Base-by-base conservation (phyloP, 2,329 filamentous ascomycete species). In the Nectriaceae sp. region DNA sequence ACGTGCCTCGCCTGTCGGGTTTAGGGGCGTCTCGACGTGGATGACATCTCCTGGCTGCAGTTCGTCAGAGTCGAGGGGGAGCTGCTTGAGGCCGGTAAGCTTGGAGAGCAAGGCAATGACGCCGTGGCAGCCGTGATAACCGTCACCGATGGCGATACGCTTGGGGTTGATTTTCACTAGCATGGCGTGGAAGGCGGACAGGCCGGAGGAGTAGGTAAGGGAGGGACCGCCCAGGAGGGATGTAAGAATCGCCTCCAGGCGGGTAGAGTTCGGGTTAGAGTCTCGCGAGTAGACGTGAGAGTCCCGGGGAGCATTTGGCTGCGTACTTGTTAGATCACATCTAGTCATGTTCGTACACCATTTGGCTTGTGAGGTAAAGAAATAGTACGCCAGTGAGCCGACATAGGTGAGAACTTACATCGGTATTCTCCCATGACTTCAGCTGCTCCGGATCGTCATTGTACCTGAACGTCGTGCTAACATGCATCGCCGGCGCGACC, bases 111-210 rank as follows among this genome's bases (percentile, higher is more conserved):
- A 72, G 24, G 71, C 71, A 60, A 97, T 81, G 22, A 96, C 89
- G 52, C 89, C 90, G 69, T 96, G 90, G 70, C 90, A 96, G 60
- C 94, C 94, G 73, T 97, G 94, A 72, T 97, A 99, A 36, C 91
- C 92, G 15, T 80, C 84, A 31, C 85, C 85, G 56, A 97, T 90
- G 57, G 90, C 87, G 47, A 97, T 83, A 49, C 87, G 85, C 59
- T 84, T 84, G 1, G 94, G 94, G 67, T 95, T 91, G 8, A 96
- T 73, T 63, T 85, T 84, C n/a, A 92, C 85, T 2, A 97, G 79
- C 49, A 95, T 75, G 24, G 90, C 92, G 69, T 97, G 89, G 73
- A 97, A 92, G 43, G 93, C 90, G 11, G 90, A 82, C 19, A 97
- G 82, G 4, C 94, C 94, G 3, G 89, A 95, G 31, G 83, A 75